Evolutionary conservation across 352 stramenopile species (phyloP).

Genomic region (Pythium insidiosum): DNA sequence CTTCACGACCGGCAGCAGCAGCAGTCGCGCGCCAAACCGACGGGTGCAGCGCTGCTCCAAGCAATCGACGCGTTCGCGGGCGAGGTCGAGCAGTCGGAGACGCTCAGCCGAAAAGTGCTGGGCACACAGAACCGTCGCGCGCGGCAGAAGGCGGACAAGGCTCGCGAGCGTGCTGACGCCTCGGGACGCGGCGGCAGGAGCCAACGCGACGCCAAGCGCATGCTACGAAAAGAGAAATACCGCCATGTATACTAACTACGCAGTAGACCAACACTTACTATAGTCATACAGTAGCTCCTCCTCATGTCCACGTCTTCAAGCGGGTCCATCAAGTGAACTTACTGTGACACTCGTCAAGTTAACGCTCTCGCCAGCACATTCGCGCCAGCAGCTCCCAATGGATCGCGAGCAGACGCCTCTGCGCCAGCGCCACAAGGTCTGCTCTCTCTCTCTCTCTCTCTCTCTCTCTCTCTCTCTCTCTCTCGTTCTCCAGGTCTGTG

Average conservation of each 20-base stretch:
- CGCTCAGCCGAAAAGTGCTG: conserved; percentile 10
- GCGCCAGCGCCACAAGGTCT: conserved; percentile 72
- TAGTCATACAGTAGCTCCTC: no score
- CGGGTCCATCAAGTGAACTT: no score
- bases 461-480: background rate
- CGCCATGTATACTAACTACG: conserved; percentile 38
- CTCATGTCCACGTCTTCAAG: no score
- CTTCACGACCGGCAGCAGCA: conserved; percentile 12
- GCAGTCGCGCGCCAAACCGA: conserved; percentile 11
- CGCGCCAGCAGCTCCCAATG: conserved; percentile 19
- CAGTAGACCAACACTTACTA: no score
- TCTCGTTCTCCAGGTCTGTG: background rate
- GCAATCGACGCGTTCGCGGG: conserved; percentile 51
- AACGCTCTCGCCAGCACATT: background rate
- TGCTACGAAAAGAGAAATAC: conserved; percentile 55
- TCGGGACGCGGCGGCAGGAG: conserved; percentile 20
- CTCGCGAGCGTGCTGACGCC: conserved; percentile 17
- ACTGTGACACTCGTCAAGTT: background rate
- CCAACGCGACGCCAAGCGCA: conserved; percentile 26
- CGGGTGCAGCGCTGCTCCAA: conserved; percentile 48
- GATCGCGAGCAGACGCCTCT: conserved; percentile 66
- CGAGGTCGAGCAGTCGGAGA: conserved; percentile 33
- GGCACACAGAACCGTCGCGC: conserved; percentile 25
- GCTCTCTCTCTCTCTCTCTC: background rate
- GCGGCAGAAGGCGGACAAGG: conserved; percentile 37